Evolutionary conservation across 1,139 yeast species (phyloP).

Genomic region (Nakaseomyces bracarensis): DNA sequence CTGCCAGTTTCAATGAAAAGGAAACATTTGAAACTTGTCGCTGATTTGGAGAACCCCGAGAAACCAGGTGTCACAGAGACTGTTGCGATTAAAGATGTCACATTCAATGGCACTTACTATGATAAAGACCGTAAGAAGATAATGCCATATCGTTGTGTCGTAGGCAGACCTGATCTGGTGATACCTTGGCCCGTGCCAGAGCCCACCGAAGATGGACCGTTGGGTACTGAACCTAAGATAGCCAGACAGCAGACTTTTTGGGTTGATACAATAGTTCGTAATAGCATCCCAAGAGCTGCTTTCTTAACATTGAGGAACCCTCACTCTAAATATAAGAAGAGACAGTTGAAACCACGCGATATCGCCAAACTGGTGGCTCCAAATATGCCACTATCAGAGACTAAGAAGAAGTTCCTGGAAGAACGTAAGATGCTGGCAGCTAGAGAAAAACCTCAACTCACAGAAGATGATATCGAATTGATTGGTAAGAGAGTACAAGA

Average conservation of each 20-base stretch:
- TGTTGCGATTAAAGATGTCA: slow-evolving; percentile 72
- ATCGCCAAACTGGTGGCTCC: slow-evolving; percentile 60
- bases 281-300: slow-evolving; percentile 65
- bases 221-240: slow-evolving; percentile 50
- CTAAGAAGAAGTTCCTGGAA: slow-evolving; percentile 44
- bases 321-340: slow-evolving; percentile 46
- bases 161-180: slow-evolving; percentile 52
- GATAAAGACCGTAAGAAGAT: slow-evolving; percentile 67
- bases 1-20: slow-evolving; percentile 54
- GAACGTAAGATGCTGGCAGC: slow-evolving; percentile 46
- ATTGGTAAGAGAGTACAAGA: slow-evolving; percentile 54
- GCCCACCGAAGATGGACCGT: slow-evolving; percentile 48
- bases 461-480: slow-evolving; percentile 58
- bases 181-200: slow-evolving; percentile 92
- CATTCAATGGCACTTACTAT: slow-evolving; percentile 57
- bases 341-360: slow-evolving; percentile 50
- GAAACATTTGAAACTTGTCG: slow-evolving; percentile 64
- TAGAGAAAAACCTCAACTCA: slow-evolving; percentile 43
- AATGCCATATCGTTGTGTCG: slow-evolving; percentile 71
- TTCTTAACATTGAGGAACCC: slow-evolving; percentile 66
- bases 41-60: slow-evolving; percentile 57
- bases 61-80: slow-evolving; percentile 38
- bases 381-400: slow-evolving; percentile 65
- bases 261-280: slow-evolving; percentile 55
- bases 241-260: slow-evolving; percentile 70